Evolutionary conservation across 176 grass and related monocot species (phyloP).

Genomic region (Carex scoparia): DNA sequence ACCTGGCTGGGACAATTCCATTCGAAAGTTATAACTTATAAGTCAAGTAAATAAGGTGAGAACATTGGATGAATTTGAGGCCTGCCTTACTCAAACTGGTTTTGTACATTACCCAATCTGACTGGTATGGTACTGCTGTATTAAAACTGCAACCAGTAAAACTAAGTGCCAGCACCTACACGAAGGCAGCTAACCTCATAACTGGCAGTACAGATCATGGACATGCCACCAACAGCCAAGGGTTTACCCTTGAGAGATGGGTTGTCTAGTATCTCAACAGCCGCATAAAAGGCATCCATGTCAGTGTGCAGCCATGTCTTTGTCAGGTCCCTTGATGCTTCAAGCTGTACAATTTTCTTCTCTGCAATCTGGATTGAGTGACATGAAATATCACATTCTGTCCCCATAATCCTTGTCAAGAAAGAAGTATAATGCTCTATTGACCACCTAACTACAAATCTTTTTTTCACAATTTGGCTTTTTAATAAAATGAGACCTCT

Average conservation of each 20-base stretch:
- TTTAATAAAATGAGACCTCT: background rate
- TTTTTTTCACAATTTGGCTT: background rate
- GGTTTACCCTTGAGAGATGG: constrained; percentile 86
- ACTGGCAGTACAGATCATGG: constrained; percentile 97
- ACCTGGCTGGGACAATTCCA: background rate
- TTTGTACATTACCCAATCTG: background rate
- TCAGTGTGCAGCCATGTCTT: constrained; percentile 94
- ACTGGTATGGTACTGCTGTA: background rate
- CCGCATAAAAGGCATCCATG: constrained; percentile 96
- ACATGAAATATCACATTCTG: background rate
- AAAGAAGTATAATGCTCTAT: background rate
- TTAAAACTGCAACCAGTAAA: background rate
- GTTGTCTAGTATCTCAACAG: constrained; percentile 84
- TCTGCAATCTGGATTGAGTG: constrained; percentile 47
- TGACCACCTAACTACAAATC: background rate
- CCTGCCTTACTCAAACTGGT: background rate
- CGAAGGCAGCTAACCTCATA: constrained; percentile 55
- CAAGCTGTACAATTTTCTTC: constrained; percentile 73
- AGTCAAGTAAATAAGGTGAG: background rate
- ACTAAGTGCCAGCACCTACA: background rate
- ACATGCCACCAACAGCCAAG: constrained; percentile 83
- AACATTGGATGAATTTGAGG: background rate
- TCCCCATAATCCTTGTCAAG: background rate
- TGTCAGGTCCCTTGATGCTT: constrained; percentile 80
- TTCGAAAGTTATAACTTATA: background rate